A percentile compares a stretch with the other conserved stretches of the same genome.
Evolutionary conservation across 768 basidiomycete genomes (phyloP).

Genomic region (Suillus plorans): DNA sequence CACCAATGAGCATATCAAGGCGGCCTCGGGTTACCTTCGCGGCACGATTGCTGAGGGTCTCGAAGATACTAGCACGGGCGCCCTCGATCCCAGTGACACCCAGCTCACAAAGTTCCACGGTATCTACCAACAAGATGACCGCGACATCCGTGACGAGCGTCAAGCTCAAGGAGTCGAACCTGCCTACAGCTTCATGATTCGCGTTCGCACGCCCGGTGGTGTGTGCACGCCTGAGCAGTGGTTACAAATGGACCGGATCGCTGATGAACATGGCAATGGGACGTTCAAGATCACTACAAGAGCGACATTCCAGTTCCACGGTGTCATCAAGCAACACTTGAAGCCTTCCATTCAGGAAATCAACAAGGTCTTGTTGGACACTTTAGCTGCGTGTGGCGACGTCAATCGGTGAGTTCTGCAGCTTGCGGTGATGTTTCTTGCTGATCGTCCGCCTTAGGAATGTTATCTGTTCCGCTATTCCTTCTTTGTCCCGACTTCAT

Average conservation of each 20-base stretch:
- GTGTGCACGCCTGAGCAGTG: conserved; percentile 92
- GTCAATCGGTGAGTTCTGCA: conserved; percentile 72
- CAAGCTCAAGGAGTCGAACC: conserved; percentile 91
- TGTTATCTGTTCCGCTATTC: conserved; percentile 89
- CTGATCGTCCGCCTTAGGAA: conserved; percentile 50
- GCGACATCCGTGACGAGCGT: conserved; percentile 97
- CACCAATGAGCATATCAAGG: conserved; percentile 99
- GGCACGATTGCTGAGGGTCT: conserved; percentile 95
- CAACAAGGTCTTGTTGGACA: conserved; percentile 87
- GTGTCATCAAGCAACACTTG: conserved; percentile 94
- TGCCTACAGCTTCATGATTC: conserved; percentile 98
- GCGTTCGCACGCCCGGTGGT: conserved; percentile 93
- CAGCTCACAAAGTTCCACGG: conserved; percentile 99
- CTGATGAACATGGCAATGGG: conserved; percentile 91
- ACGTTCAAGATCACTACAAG: conserved; percentile 98
- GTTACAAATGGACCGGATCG: conserved; percentile 93
- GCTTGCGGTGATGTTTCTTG: neutral
- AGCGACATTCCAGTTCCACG: conserved; percentile 99
- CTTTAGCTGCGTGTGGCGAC: conserved; percentile 97
- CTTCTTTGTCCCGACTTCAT: conserved; percentile 86
- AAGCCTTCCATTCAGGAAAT: conserved; percentile 97
- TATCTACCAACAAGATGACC: conserved; percentile 96
- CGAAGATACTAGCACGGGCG: conserved; percentile 80
- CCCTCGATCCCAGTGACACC: conserved; percentile 86
- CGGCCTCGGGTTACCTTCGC: conserved; percentile 87